phyloP scores from a whole-genome alignment of 169 alveolate genomes.

The Cryptosporidium bovis region DNA sequence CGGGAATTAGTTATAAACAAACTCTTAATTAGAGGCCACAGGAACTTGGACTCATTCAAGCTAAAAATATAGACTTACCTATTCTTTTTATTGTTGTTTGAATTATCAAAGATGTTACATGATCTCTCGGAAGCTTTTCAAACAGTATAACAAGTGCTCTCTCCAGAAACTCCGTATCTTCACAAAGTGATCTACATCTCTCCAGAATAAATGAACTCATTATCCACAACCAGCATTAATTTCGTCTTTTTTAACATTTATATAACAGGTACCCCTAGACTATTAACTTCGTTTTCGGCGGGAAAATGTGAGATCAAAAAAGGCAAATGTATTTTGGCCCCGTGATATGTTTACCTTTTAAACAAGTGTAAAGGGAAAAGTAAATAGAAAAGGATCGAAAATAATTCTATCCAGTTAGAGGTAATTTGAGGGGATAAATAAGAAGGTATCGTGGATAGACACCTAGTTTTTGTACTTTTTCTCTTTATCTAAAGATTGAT shows the following conservation, averaged over 20 bases:
- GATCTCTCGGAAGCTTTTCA: slow-evolving; percentile 74
- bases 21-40: too few species aligned
- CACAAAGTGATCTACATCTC: slow-evolving; percentile 77
- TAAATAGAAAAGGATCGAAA: too few species aligned
- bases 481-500: too few species aligned
- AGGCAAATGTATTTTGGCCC: not conserved
- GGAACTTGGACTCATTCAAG: not conserved
- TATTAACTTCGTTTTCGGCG: not conserved
- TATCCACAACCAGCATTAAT: not conserved
- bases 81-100: slow-evolving; percentile 47
- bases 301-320: too few species aligned
- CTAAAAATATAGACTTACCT: slow-evolving; percentile 71
- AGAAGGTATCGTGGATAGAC: too few species aligned
- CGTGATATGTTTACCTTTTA: too few species aligned
- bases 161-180: slow-evolving; percentile 78
- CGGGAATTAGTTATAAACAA: too few species aligned
- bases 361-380: too few species aligned
- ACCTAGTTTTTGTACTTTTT: too few species aligned
- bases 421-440: too few species aligned
- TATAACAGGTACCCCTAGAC: slow-evolving; percentile 6
- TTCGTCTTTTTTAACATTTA: not conserved
- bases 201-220: slow-evolving; percentile 79
- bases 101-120: slow-evolving; percentile 36
- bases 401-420: too few species aligned
- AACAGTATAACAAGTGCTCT: slow-evolving; percentile 76